A percentile compares a stretch with the other conserved stretches of the same genome.
Conservation (phyloP, 495 filamentous ascomycete species). For the Bacidia gigantensis region DNA sequence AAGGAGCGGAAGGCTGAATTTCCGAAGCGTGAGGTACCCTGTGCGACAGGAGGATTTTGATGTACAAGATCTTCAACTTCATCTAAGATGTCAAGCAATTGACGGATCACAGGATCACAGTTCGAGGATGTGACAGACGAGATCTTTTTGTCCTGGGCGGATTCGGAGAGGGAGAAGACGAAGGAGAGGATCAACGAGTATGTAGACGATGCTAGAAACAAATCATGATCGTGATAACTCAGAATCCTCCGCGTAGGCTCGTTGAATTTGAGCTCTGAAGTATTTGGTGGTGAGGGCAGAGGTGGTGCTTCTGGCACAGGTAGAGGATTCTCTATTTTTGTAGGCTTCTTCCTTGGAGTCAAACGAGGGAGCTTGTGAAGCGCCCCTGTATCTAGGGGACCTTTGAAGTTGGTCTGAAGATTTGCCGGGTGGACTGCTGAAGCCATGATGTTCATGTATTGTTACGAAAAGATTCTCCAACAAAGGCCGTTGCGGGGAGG, state of each 20-base stretch:
- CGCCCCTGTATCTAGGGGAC: conserved; percentile 26
- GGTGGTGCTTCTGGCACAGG: conserved; percentile 57
- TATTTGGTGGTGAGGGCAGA: conserved; percentile 55
- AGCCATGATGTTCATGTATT: conserved; percentile 7
- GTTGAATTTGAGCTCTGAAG: conserved; percentile 45
- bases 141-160: conserved; percentile 60
- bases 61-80: conserved; percentile 47
- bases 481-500: neutral
- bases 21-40: conserved; percentile 80
- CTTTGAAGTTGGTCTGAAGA: neutral
- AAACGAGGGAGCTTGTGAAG: conserved; percentile 54
- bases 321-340: conserved; percentile 40
- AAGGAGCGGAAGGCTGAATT: conserved; percentile 82
- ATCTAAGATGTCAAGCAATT: conserved; percentile 58
- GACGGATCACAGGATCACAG: conserved; percentile 40
- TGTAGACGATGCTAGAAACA: conserved; percentile 67
- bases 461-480: no score
- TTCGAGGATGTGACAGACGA: conserved; percentile 45
- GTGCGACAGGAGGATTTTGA: conserved; percentile 64
- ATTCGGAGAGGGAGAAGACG: conserved; percentile 73
- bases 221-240: conserved; percentile 60
- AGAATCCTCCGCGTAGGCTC: conserved; percentile 66
- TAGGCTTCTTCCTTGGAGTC: conserved; percentile 43
- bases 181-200: conserved; percentile 68
- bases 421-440: conserved; percentile 1